These are phyloP conservation scores for Melaleuca quinquenervia DNA, from an alignment of 345 rosid species.

Conservation along the genomic window DNA sequence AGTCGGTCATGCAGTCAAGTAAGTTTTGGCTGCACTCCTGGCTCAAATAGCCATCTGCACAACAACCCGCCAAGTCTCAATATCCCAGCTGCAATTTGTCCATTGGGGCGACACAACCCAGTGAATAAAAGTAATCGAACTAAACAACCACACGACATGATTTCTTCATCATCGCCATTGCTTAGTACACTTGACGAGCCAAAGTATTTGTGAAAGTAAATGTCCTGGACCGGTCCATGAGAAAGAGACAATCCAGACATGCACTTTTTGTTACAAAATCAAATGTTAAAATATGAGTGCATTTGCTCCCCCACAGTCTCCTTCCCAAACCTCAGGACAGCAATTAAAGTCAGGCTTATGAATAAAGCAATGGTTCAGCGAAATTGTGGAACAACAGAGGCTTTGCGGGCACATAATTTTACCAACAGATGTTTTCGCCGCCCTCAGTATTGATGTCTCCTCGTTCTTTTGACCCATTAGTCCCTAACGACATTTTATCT, in stretches of 20 bases:
- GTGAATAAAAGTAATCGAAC: neutral
- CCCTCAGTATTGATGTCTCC: neutral
- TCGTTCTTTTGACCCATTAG: too few relatives aligned
- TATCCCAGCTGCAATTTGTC: neutral
- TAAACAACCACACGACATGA: neutral
- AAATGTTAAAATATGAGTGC: neutral
- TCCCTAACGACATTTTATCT: neutral
- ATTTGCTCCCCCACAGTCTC: neutral
- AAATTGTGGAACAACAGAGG: neutral
- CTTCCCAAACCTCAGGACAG: neutral
- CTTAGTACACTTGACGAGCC: neutral
- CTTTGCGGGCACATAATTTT: neutral
- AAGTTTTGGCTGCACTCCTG: constrained; percentile 77
- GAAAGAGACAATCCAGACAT: neutral
- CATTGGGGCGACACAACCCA: neutral
- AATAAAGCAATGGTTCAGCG: neutral
- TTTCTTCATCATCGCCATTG: neutral
- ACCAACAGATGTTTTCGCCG: neutral
- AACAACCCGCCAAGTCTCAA: neutral
- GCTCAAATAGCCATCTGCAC: constrained; percentile 71
- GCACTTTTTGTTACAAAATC: neutral
- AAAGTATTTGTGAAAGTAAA: neutral
- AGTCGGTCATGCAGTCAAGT: constrained; percentile 45
- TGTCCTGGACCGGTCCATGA: neutral
- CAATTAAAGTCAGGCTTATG: neutral